Base-by-base conservation (phyloP, 176 grass and related monocot species). In the Cenchrus purpureus region DNA sequence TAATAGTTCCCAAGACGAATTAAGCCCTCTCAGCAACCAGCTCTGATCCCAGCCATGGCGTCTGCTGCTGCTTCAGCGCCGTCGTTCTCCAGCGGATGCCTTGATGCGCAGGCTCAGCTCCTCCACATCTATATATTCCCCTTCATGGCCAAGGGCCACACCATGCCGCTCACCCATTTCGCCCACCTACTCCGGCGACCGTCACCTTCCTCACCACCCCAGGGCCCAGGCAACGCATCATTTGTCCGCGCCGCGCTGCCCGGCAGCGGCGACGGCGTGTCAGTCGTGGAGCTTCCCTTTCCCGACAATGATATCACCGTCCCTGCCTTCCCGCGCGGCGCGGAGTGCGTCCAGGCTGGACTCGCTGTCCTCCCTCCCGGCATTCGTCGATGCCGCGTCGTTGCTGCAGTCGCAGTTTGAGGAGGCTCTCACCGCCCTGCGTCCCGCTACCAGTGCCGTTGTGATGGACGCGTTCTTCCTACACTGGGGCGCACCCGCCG, bases 171-270 rank as follows among this genome's bases (percentile, higher is more conserved):
- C 1, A 74, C 49, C 67, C 48, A 88, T 20, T 80, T 83, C n/a
- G 56, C 65, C 32, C n/a, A 72, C 68, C 49, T 88, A 5, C 81
- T 84, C 59, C 68, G 53, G 42, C 59, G 49, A 15, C 59, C 12
- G 40, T 88, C 58, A 89, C 79, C 51, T 87, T 69, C 86, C 64
- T 90, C 77, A 91, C 74, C 34, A 88, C 74, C 57, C 74, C 74
- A 0, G 81, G 66, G 67, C 57, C 74, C 74, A 0, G 81, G 66
- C 81, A 88, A 83, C 66, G 58, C 58, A 0, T 12, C 22, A 43
- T 88, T 90, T n/a, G 81, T 87, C 65, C 74, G 84, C 3, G 29
- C 77, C 8, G 59, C 70, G 42, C 83, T 94, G 5, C 65, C 76
- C 25, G 44, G 56, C 28, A 82, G 53, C 31, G 62, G 77, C 16